These are phyloP conservation scores for Blastomyces parvus DNA, from an alignment of 2,329 filamentous ascomycete species.

Conservation along the genomic window DNA sequence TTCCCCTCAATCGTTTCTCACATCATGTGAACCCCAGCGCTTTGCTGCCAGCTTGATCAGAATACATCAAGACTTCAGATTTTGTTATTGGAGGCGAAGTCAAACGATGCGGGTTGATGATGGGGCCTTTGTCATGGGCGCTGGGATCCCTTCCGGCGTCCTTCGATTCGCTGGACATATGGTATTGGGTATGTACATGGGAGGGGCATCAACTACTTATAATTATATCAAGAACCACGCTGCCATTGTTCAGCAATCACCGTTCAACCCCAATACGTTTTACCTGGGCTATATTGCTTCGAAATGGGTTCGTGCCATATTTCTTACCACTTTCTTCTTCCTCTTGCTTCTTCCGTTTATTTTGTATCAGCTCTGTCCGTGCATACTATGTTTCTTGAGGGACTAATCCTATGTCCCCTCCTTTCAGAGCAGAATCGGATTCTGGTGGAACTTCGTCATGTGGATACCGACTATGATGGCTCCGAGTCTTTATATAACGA, in stretches of 20 bases:
- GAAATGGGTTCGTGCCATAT: constrained; percentile 7
- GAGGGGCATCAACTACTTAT: not conserved
- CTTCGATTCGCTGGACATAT: constrained; percentile 4
- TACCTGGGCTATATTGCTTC: not conserved
- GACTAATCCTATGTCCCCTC: not conserved
- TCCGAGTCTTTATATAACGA: not conserved
- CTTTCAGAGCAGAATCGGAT: constrained; percentile 1
- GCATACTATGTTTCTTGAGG: not conserved
- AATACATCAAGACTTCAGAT: not conserved
- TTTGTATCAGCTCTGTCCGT: not conserved
- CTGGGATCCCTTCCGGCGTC: not conserved
- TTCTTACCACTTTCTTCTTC: not conserved
- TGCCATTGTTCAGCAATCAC: constrained; percentile 5
- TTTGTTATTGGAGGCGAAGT: not conserved
- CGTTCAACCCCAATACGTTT: constrained; percentile 4
- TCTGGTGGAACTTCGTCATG: constrained; percentile 8
- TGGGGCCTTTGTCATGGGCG: not conserved
- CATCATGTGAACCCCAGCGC: not conserved
- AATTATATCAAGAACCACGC: not conserved
- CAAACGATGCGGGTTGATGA: not conserved
- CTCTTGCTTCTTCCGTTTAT: not conserved
- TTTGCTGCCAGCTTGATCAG: not conserved
- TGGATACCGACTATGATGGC: not conserved
- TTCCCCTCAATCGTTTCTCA: not conserved
- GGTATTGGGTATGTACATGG: constrained; percentile 1